A percentile compares a stretch with the other conserved stretches of the same genome.
These are phyloP conservation scores for Laetiporus sulphureus DNA, from an alignment of 1,284 basidiomycete species.

Conservation along the genomic window DNA sequence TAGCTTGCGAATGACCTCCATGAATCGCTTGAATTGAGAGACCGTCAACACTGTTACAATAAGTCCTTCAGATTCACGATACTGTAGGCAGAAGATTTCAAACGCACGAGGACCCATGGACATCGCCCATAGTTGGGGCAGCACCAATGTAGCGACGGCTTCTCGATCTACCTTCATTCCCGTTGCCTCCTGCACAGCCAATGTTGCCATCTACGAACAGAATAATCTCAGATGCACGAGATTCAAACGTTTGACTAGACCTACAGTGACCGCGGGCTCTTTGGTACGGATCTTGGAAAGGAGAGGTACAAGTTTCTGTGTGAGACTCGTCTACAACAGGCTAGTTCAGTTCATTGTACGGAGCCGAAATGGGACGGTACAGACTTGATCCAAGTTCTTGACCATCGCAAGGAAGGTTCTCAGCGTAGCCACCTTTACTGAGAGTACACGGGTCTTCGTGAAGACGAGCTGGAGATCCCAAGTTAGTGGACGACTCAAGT, in stretches of 20 bases:
- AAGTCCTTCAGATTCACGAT: slow-evolving; percentile 2
- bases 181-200: slow-evolving; percentile 95
- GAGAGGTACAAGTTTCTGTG: slow-evolving; percentile 92
- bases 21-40: slow-evolving; percentile 88
- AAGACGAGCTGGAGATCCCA: slow-evolving; percentile 66
- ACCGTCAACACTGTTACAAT: slow-evolving; percentile 67
- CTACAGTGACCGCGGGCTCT: slow-evolving; percentile 86
- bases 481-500: background rate
- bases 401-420: slow-evolving; percentile 90
- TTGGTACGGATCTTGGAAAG: slow-evolving; percentile 93
- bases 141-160: slow-evolving; percentile 87
- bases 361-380: slow-evolving; percentile 13
- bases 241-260: slow-evolving; percentile 11
- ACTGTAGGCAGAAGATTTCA: background rate
- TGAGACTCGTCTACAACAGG: slow-evolving; percentile 59
- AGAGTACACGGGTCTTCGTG: slow-evolving; percentile 80
- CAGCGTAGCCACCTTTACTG: slow-evolving; percentile 87
- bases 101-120: slow-evolving; percentile 87
- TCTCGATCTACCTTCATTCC: slow-evolving; percentile 92
- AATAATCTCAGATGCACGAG: background rate
- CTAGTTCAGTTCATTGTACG: background rate
- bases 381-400: slow-evolving; percentile 86
- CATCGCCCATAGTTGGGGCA: slow-evolving; percentile 95
- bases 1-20: slow-evolving; percentile 70
- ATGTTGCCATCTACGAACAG: slow-evolving; percentile 75